A percentile compares a stretch with the other conserved stretches of the same genome.
Conservation (phyloP, 2,329 filamentous ascomycete genomes). For the Colletotrichum sp. region DNA sequence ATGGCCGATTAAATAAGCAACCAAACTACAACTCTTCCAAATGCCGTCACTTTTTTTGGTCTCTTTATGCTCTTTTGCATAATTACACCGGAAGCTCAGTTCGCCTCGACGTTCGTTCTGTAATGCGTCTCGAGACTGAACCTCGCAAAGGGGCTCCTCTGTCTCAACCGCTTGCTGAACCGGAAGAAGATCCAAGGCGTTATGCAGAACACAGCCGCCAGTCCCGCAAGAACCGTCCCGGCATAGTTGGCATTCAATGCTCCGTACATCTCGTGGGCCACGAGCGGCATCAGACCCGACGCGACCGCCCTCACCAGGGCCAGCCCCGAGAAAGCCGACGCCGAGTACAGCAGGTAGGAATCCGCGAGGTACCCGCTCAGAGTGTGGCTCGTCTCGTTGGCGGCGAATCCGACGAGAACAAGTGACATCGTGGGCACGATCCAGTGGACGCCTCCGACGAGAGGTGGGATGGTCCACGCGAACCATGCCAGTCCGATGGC, state of each 20-base stretch:
- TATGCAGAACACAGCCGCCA: conserved; percentile 24
- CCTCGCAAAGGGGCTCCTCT: conserved; percentile 27
- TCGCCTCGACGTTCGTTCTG: conserved; percentile 20
- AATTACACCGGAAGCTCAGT: neutral
- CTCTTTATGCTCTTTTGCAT: neutral
- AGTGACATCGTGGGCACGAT: conserved; percentile 44
- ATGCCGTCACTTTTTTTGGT: neutral
- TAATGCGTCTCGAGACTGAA: conserved; percentile 25
- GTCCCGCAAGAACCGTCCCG: conserved; percentile 25
- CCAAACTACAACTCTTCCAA: neutral
- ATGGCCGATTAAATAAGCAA: neutral
- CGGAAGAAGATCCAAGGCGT: conserved; percentile 26
- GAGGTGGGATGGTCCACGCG: conserved; percentile 51
- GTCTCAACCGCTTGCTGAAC: conserved; percentile 25
- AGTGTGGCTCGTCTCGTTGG: conserved; percentile 42
- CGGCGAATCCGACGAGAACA: conserved; percentile 48
- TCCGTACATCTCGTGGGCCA: conserved; percentile 26
- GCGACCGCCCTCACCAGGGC: conserved; percentile 27
- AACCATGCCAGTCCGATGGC: conserved; percentile 50
- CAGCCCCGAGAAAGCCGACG: conserved; percentile 29
- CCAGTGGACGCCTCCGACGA: conserved; percentile 35
- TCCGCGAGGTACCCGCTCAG: conserved; percentile 30
- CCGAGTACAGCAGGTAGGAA: conserved; percentile 27
- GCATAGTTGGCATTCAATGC: conserved; percentile 26
- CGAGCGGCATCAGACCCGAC: conserved; percentile 28